Conservation (phyloP, 2,329 filamentous ascomycete species). For the Verticillium tricorpus region DNA sequence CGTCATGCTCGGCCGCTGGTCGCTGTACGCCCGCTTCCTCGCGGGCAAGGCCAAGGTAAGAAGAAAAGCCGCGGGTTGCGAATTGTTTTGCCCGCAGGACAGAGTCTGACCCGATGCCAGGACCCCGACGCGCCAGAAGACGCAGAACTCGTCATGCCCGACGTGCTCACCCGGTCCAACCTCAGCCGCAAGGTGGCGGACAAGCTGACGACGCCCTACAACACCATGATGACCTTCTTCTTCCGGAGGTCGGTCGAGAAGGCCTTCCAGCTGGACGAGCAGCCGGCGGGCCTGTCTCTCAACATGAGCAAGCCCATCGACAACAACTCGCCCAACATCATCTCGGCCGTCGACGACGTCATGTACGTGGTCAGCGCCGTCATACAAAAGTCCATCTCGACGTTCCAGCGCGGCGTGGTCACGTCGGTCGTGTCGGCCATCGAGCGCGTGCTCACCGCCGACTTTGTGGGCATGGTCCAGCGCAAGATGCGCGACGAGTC, state of each 20-base stretch:
- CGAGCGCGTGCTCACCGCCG: conserved; percentile 73
- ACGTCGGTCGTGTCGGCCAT: conserved; percentile 74
- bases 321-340: conserved; percentile 82
- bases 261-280: conserved; percentile 93
- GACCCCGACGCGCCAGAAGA: conserved; percentile 47
- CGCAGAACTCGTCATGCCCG: conserved; percentile 60
- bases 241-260: conserved; percentile 95
- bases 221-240: conserved; percentile 92
- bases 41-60: conserved; percentile 78
- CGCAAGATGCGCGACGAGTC: conserved; percentile 96
- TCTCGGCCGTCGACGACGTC: conserved; percentile 93
- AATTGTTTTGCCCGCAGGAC: no score
- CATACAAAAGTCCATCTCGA: conserved; percentile 79
- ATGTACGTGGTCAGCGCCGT: conserved; percentile 99
- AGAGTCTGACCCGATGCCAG: conserved; percentile 24
- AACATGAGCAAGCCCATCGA: conserved; percentile 68
- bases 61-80: conserved; percentile 7
- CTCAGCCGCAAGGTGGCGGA: conserved; percentile 73
- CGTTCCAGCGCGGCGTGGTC: conserved; percentile 75
- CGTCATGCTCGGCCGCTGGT: conserved; percentile 90
- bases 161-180: conserved; percentile 73
- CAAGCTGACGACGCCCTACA: conserved; percentile 76
- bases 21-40: conserved; percentile 85
- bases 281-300: conserved; percentile 73
- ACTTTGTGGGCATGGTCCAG: conserved; percentile 96